Evolutionary conservation across 208 protist genomes (phyloP), one percentile per base, ranked within the genome.

Genomic region (Entamoeba invadens): DNA sequence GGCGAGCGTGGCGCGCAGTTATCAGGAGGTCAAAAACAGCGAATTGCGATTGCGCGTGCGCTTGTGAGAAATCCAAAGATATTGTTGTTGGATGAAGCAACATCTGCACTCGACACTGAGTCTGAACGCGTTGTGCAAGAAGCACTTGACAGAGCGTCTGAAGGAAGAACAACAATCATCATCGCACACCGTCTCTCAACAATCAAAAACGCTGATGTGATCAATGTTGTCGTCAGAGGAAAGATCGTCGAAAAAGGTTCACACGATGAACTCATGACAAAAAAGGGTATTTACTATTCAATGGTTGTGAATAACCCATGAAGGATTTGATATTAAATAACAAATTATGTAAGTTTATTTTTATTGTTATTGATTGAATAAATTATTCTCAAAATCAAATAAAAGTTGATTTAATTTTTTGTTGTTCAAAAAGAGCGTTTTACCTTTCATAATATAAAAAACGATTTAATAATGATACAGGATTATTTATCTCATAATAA

Each of bases 151-250:
- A 92, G 92, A 91, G 6, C 98, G 35, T 97, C 98, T 95, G 38
- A 94, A 38, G 95, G 93, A 14, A 97, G 96, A 92, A 98, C 97
- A 35, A 97, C 97, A 25, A 96, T 98, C 72, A 96, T 98, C 44
- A 98, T 98, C 95, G 98, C 98, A n/a, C 98, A 98, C 92, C 96
- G 97, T 91, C 96, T 98, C 16, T 97, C 96, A 21, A 98, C 97
- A 0, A 96, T 98, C 18, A 96, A 96, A 95, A 95, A 97, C 92
- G 97, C 97, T 38, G 97, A 98, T 94, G 97, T 97, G 45, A 98
- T 98, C 93, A 97, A 98, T 95, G 98, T 98, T 46, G 95, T 98
- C 12, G 96, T 98, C n/a, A 97, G 97, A 94, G 97, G 98, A 45
- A 95, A 96, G 3, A 96, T 96, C 93, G 97, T 18, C 8, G 97